phyloP scores from a whole-genome alignment of 2,329 filamentous ascomycete species.

The Lachnellula suecica region DNA sequence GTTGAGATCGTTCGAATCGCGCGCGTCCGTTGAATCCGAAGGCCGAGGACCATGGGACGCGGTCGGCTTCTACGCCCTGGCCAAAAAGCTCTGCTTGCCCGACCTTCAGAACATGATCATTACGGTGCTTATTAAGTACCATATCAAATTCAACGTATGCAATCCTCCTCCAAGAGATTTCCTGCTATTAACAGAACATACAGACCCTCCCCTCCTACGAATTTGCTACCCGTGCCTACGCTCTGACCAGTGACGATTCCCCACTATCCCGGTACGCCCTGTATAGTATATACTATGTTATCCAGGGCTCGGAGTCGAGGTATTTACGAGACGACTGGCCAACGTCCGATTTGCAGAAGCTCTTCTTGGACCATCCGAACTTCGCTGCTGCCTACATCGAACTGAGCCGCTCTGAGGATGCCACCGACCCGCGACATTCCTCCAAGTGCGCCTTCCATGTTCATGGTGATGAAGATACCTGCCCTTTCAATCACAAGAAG shows the following conservation, averaged over 20 bases:
- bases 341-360: background rate
- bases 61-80: constrained; percentile 7
- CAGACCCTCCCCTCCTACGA: background rate
- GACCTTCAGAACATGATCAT: constrained; percentile 10
- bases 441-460: background rate
- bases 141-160: background rate
- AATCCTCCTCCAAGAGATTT: background rate
- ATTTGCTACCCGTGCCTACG: background rate
- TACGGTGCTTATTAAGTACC: constrained; percentile 1
- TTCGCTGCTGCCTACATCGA: constrained; percentile 2
- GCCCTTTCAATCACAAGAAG: background rate
- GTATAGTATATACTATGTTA: background rate
- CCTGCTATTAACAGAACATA: background rate
- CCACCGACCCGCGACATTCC: background rate
- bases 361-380: background rate
- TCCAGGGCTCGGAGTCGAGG: too few relatives aligned
- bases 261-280: background rate
- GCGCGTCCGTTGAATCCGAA: background rate
- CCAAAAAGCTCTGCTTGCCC: constrained; percentile 6
- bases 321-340: background rate
- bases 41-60: constrained; percentile 3
- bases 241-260: background rate
- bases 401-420: background rate
- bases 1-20: background rate
- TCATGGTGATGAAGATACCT: background rate